Conservation (phyloP, 2,329 filamentous ascomycete species). For the Tolypocladium album region DNA sequence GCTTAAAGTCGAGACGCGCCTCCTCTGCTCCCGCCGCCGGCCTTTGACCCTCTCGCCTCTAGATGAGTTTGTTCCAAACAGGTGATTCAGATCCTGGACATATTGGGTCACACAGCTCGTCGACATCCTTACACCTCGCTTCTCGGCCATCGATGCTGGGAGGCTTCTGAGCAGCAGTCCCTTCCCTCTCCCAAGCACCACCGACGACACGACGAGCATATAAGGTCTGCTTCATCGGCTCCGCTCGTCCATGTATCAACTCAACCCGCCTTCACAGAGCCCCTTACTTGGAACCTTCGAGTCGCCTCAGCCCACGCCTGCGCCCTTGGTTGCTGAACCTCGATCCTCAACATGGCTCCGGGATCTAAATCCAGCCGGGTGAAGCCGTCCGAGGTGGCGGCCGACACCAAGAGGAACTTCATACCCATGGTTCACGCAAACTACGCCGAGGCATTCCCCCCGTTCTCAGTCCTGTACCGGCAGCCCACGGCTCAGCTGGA, state of each 20-base stretch:
- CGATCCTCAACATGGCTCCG: slow-evolving; percentile 17
- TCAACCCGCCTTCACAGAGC: not conserved
- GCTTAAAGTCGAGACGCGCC: slow-evolving; percentile 4
- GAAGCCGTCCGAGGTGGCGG: slow-evolving; percentile 51
- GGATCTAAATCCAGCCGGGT: slow-evolving; percentile 19
- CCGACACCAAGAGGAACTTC: slow-evolving; percentile 60
- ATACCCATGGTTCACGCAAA: slow-evolving; percentile 53
- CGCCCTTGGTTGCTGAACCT: not conserved
- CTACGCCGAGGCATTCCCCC: slow-evolving; percentile 42
- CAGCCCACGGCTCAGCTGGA: slow-evolving; percentile 36
- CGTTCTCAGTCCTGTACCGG: slow-evolving; percentile 48
- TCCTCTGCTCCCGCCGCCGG: not conserved
- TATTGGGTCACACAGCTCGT: slow-evolving; percentile 23
- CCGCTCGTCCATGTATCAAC: slow-evolving; percentile 7
- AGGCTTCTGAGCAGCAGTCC: not conserved
- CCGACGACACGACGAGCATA: slow-evolving; percentile 1
- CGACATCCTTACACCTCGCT: slow-evolving; percentile 18
- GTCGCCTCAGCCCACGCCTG: not conserved
- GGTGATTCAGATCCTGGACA: slow-evolving; percentile 23
- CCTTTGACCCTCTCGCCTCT: slow-evolving; percentile 16
- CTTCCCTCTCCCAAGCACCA: not conserved
- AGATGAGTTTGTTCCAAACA: slow-evolving; percentile 22
- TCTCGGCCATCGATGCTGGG: slow-evolving; percentile 2
- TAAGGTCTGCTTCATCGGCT: slow-evolving; percentile 3
- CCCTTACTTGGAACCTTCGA: not conserved